Conservation (phyloP, 2,329 filamentous ascomycete species). For the Pseudogymnoascus sp. region DNA sequence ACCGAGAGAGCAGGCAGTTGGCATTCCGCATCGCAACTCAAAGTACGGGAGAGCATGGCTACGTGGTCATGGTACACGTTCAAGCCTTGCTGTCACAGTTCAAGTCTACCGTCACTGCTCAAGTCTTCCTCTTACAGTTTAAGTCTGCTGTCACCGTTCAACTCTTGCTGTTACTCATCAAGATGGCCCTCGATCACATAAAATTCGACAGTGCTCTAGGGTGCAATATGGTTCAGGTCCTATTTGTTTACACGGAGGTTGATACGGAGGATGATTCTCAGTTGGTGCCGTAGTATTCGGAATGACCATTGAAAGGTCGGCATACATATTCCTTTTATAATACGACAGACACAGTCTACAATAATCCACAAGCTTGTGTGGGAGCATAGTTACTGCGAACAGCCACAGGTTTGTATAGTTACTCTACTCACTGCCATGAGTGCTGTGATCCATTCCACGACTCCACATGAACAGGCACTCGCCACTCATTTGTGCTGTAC, state of each 20-base stretch:
- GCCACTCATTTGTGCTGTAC: neutral
- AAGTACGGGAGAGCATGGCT: neutral
- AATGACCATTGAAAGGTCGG: too few relatives aligned
- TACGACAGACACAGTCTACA: too few relatives aligned
- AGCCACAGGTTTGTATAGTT: neutral
- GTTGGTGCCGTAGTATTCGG: too few relatives aligned
- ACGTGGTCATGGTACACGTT: too few relatives aligned
- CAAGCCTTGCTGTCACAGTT: too few relatives aligned
- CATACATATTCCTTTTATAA: too few relatives aligned
- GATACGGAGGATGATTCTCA: too few relatives aligned
- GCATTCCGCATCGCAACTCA: too few relatives aligned
- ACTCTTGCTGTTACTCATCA: too few relatives aligned
- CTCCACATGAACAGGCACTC: neutral
- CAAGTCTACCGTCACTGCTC: neutral
- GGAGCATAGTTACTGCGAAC: neutral
- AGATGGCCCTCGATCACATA: neutral
- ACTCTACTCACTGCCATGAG: neutral
- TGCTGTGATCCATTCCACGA: neutral
- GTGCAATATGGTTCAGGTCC: too few relatives aligned
- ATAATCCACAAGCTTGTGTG: neutral
- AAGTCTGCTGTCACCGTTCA: neutral
- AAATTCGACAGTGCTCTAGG: neutral
- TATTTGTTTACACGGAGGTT: too few relatives aligned
- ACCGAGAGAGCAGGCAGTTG: too few relatives aligned
- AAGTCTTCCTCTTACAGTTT: neutral